These are phyloP conservation scores for Lipomyces mesembrius DNA, from an alignment of 805 yeast genomes.

Conservation along the genomic window DNA sequence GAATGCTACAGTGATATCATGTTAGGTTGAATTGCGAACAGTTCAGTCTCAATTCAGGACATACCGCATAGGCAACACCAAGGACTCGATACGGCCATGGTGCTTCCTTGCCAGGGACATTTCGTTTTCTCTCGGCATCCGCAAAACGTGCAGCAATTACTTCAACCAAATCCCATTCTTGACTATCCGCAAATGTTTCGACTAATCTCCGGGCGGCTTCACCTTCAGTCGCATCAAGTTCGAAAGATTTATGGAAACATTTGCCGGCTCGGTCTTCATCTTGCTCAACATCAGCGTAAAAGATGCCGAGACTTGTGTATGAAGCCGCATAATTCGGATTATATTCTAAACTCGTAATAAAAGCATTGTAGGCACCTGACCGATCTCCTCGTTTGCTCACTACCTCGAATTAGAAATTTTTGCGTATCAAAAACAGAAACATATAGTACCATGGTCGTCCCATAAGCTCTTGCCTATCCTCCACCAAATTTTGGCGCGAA, in stretches of 20 bases:
- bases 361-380: slow-evolving; percentile 59
- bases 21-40: background rate
- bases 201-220: slow-evolving; percentile 75
- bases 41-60: slow-evolving; percentile 67
- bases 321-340: slow-evolving; percentile 74
- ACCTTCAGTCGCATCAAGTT: slow-evolving; percentile 76
- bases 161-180: slow-evolving; percentile 87
- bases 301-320: slow-evolving; percentile 76
- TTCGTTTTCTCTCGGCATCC: slow-evolving; percentile 55
- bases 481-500: slow-evolving; percentile 68
- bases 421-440: background rate
- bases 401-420: slow-evolving; percentile 36
- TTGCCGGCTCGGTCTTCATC: slow-evolving; percentile 76
- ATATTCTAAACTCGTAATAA: slow-evolving; percentile 63
- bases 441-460: slow-evolving; percentile 32
- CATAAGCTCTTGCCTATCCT: slow-evolving; percentile 71
- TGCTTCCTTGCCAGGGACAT: slow-evolving; percentile 36
- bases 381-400: slow-evolving; percentile 39
- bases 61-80: slow-evolving; percentile 68
- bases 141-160: slow-evolving; percentile 69
- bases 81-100: slow-evolving; percentile 87
- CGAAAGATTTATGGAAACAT: slow-evolving; percentile 89
- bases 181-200: slow-evolving; percentile 62
- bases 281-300: slow-evolving; percentile 62
- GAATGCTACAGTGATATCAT: slow-evolving; percentile 20